Evolutionary conservation across 345 rosid species (phyloP), one percentile per base, ranked within the genome.

Genomic region (Crucihimalaya himalaica): DNA sequence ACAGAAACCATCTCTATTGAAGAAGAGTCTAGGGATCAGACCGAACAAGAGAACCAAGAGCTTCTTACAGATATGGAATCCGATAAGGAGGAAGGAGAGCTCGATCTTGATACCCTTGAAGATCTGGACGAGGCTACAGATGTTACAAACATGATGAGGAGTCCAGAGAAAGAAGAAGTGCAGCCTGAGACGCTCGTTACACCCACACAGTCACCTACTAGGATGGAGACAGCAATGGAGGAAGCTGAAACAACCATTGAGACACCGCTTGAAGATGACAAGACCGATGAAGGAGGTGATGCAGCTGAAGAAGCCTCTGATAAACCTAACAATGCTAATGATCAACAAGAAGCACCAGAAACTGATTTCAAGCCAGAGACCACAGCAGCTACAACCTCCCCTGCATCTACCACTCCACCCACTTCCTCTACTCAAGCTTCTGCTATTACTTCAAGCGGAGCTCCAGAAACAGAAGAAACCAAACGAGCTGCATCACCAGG

Each of bases 61-160:
- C 57, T 55, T 15, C 39, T 46, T n/a, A 37, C 78, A 73, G 93
- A 87, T 28, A 58, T 68, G 34, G 94, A 86, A 53, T 80, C 82
- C 11, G 99, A 95, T 74, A 88, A 77, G 74, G 99, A 90, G 86
- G 99, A 95, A 71, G 97, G 97, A 61, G 99, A 94, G 80, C 72
- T 88, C 48, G 63, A 79, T 42, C 80, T 88, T 23, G 97, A 89
- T 66, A 75, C 76, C n/a, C 65, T 82, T 21, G 96, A 81, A 35
- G 99, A 92, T 60, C 81, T 52, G 7, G 96, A 87, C 27, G 96
- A 81, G 7, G 78, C 68, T 35, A 71, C 72, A 3, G 87, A 89
- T 65, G 46, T 67, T 71, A 72, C 82, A 27, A 76, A 69, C 70
- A 53, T 78, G 63, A 71, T 63, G 25, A 89, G 79, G 18, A 81